Percentiles rank a stretch among this genome's conserved stretches.
These are phyloP conservation scores for Salvia hispanica DNA, from an alignment of 257 asterid genomes.

Conservation along the genomic window DNA sequence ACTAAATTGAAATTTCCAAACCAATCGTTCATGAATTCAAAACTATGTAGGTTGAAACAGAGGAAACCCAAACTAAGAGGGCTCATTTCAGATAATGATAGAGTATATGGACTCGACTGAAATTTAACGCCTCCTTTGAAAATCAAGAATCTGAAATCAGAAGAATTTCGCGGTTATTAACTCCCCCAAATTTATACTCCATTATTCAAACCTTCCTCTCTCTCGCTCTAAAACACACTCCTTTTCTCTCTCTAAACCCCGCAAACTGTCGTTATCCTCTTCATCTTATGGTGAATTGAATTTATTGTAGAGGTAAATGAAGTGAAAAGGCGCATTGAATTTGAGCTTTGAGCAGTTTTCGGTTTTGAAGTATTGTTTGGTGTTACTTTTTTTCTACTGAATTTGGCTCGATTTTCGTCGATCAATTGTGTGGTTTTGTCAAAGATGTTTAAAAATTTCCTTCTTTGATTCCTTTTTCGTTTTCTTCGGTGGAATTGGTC, in stretches of 20 bases:
- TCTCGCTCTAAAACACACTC: constrained; percentile 26
- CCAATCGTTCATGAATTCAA: constrained; percentile 17
- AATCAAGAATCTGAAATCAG: constrained; percentile 11
- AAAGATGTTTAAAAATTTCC: not conserved
- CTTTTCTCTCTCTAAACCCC: constrained; percentile 34
- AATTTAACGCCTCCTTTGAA: constrained; percentile 33
- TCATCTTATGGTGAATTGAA: constrained; percentile 31
- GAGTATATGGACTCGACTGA: not conserved
- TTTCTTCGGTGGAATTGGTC: not conserved
- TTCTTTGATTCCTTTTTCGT: no score
- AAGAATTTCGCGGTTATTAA: constrained; percentile 47
- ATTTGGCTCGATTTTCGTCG: constrained; percentile 14
- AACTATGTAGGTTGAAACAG: not conserved
- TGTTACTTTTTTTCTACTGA: not conserved
- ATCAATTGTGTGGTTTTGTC: constrained; percentile 27
- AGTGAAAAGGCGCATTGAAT: constrained; percentile 19
- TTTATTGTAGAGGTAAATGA: constrained; percentile 27
- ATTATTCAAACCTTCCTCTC: constrained; percentile 25
- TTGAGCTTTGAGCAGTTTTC: constrained; percentile 22
- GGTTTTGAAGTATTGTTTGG: not conserved
- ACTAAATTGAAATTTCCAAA: not conserved
- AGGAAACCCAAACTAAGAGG: not conserved
- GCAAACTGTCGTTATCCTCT: constrained; percentile 28
- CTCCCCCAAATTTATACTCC: constrained; percentile 34
- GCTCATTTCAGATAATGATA: not conserved